Evolutionary conservation across 768 basidiomycete species (phyloP).

Genomic region (Naganishia vishniacii): DNA sequence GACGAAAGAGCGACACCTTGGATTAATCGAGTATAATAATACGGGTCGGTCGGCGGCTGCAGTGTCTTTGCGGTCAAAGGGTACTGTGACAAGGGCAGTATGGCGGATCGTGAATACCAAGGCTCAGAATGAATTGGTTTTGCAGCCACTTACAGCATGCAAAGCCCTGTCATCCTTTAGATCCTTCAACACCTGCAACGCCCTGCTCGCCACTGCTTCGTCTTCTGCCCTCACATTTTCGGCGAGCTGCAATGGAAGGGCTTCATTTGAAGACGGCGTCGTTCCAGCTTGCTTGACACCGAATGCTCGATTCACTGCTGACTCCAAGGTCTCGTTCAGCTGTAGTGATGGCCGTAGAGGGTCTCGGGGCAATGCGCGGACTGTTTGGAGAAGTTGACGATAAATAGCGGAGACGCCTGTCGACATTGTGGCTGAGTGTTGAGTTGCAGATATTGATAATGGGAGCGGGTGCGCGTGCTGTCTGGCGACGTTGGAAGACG

Average conservation of each 20-base stretch:
- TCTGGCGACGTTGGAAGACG: too few species aligned
- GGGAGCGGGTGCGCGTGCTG: too few species aligned
- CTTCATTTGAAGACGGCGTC: background rate
- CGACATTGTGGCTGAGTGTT: background rate
- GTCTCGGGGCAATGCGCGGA: constrained; percentile 40
- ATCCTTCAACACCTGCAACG: constrained; percentile 23
- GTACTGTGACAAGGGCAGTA: constrained; percentile 31
- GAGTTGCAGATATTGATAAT: background rate
- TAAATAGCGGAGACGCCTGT: constrained; percentile 21
- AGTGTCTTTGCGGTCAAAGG: constrained; percentile 34
- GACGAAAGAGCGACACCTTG: constrained; percentile 40
- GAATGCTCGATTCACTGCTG: constrained; percentile 32
- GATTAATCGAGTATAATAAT: constrained; percentile 40
- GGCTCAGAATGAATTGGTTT: too few species aligned
- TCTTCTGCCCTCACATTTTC: constrained; percentile 28
- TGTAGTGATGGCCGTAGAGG: constrained; percentile 39
- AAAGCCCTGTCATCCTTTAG: constrained; percentile 17
- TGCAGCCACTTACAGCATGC: constrained; percentile 24
- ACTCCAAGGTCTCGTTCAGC: constrained; percentile 39
- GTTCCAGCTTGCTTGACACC: constrained; percentile 14
- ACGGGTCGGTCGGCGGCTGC: constrained; percentile 41
- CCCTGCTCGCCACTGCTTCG: constrained; percentile 2
- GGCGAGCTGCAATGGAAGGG: constrained; percentile 17
- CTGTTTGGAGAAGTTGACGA: constrained; percentile 33
- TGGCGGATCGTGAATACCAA: too few species aligned